Conservation (phyloP, 2,329 filamentous ascomycete genomes). For the Helotiales sp. region DNA sequence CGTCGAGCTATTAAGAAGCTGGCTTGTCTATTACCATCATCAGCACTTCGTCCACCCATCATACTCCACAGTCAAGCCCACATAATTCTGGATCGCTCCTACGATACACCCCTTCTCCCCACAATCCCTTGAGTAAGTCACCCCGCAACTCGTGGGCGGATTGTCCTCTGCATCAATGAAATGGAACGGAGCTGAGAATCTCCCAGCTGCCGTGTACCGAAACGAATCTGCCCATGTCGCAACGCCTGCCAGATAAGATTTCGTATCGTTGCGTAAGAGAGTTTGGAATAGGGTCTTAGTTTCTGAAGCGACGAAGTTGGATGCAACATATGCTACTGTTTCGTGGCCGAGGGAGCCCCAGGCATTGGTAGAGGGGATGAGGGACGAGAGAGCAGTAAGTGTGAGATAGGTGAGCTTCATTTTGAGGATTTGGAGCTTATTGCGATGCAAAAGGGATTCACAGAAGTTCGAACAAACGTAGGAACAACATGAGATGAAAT, state of each 20-base stretch:
- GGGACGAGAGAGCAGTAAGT: slow-evolving; percentile 6
- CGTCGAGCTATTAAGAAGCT: slow-evolving; percentile 35
- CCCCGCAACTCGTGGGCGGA: slow-evolving; percentile 57
- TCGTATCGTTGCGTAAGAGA: slow-evolving; percentile 53
- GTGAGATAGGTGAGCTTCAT: slow-evolving; percentile 17
- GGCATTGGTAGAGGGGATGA: slow-evolving; percentile 12
- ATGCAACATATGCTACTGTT: slow-evolving; percentile 63
- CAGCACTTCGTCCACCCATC: slow-evolving; percentile 45
- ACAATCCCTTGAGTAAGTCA: slow-evolving; percentile 62
- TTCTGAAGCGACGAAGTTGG: slow-evolving; percentile 55
- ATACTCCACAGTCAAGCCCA: slow-evolving; percentile 20
- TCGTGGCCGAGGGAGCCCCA: slow-evolving; percentile 59
- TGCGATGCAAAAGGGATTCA: too few species aligned
- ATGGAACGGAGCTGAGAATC: slow-evolving; percentile 63
- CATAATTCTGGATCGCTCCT: slow-evolving; percentile 38
- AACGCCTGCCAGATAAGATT: slow-evolving; percentile 61
- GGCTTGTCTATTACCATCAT: slow-evolving; percentile 42
- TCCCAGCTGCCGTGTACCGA: slow-evolving; percentile 63
- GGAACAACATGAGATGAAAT: neutral
- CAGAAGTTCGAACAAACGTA: neutral
- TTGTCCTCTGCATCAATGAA: slow-evolving; percentile 68
- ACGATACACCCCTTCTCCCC: slow-evolving; percentile 62
- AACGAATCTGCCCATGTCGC: slow-evolving; percentile 66
- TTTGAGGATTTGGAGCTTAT: neutral
- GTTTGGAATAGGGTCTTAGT: slow-evolving; percentile 58